Evolutionary conservation across 2,329 filamentous ascomycete species (phyloP).

Genomic region (Monosporascus sp.): DNA sequence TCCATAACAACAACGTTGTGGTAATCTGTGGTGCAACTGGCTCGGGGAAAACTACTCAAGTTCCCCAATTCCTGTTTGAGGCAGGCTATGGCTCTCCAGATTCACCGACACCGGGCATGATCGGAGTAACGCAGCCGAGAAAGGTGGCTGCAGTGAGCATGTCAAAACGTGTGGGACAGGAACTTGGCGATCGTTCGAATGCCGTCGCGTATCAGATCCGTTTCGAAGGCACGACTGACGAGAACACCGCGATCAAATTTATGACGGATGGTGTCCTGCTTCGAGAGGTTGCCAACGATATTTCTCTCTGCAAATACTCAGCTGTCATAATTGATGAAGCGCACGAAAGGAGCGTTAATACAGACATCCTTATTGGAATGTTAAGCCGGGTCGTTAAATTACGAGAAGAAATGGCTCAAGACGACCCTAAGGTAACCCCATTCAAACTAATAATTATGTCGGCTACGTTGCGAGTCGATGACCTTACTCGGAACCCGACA

Average conservation of each 20-base stretch:
- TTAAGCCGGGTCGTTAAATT: constrained; percentile 87
- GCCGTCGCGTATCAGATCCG: constrained; percentile 90
- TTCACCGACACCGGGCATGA: constrained; percentile 82
- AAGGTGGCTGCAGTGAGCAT: constrained; percentile 96
- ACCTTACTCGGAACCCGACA: constrained; percentile 78
- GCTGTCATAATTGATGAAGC: constrained; percentile 94
- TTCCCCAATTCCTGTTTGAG: constrained; percentile 94
- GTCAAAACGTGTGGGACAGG: constrained; percentile 84
- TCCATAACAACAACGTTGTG: constrained; percentile 85
- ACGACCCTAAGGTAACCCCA: constrained; percentile 67
- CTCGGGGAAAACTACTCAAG: constrained; percentile 95
- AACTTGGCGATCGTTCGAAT: constrained; percentile 72
- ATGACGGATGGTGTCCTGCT: constrained; percentile 98
- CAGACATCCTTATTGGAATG: constrained; percentile 97
- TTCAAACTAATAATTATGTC: constrained; percentile 98
- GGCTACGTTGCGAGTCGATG: constrained; percentile 83
- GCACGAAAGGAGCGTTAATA: constrained; percentile 95
- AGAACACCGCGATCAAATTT: constrained; percentile 89
- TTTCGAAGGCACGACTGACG: constrained; percentile 78
- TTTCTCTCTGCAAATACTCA: constrained; percentile 84
- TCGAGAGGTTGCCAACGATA: constrained; percentile 85
- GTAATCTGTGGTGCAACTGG: constrained; percentile 93
- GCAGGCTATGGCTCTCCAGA: constrained; percentile 78
- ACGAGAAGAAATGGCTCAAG: constrained; percentile 66
- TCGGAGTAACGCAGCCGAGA: constrained; percentile 90